Evolutionary conservation across 1,139 yeast genomes (phyloP), one percentile per base, ranked within the genome.

Genomic region (Tardiomyces digboiensis): DNA sequence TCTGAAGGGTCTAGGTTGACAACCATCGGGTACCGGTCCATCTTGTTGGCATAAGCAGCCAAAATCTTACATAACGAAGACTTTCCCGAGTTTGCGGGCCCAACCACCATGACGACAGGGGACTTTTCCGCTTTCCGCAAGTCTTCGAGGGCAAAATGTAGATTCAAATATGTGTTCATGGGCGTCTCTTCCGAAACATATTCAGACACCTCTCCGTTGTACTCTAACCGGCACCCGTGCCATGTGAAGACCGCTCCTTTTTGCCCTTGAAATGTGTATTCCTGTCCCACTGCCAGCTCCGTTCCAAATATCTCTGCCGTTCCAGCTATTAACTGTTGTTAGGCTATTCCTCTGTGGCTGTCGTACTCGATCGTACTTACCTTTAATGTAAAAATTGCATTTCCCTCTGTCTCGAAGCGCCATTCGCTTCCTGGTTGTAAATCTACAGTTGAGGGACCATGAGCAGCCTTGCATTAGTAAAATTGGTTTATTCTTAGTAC

Each of bases 221-320:
- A 63, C 47, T 76, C 78, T 26, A 70, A 64, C 53, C 66, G 68
- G 42, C 76, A 69, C 6, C 76, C 72, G 10, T 77, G 67, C 70
- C 76, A 67, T 56, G 97, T 65, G 69, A 74, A 73, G 46, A 91
- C 49, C 53, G 78, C 71, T 55, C 78, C 65, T 59, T 79, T 74
- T 64, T 81, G 58, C 48, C 91, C 73, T 58, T 70, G 58, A 67
- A 81, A 73, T 44, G 72, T 60, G 53, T 84, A 74, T 20, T 80
- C 84, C 1, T 75, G 72, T 48, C 84, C 87, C 29, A 72, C 67
- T 2, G 97, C 86, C 29, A 91, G 72, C 59, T 91, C 98, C 2
- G 97, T 87, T 20, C 98, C 98, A 64, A 84, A 87, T 18, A 89
- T 74, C 64, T 91, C 98, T 2, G 86, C 96, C 1, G 81, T 72